Evolutionary conservation across 1,284 basidiomycete genomes (phyloP).

Genomic region (Austroboletus niveus): DNA sequence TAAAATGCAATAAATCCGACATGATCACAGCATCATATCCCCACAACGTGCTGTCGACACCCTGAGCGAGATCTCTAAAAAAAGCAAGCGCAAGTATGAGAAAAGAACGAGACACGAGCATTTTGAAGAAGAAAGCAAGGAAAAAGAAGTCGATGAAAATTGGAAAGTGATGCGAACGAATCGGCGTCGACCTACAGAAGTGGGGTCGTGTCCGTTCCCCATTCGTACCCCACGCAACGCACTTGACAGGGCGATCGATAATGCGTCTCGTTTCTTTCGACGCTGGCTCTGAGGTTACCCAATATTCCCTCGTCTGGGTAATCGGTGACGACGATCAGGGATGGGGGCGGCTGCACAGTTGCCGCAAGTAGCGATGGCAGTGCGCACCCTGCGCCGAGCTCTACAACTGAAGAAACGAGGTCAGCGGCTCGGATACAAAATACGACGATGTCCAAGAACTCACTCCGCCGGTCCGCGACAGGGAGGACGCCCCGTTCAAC

Average conservation of each 20-base stretch:
- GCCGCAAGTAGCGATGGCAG: constrained; percentile 62
- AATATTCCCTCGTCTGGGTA: constrained; percentile 64
- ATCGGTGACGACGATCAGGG: constrained; percentile 59
- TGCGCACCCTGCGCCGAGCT: constrained; percentile 65
- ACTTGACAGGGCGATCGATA: constrained; percentile 43
- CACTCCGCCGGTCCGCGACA: constrained; percentile 18
- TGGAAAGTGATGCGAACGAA: not conserved
- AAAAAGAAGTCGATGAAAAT: not conserved
- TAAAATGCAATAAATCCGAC: constrained; percentile 70
- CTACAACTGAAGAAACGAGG: constrained; percentile 45
- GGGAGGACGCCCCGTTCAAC: constrained; percentile 54
- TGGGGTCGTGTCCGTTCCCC: constrained; percentile 46
- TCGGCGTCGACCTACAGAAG: constrained; percentile 45
- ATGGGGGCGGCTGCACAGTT: constrained; percentile 43
- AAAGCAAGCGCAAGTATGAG: not conserved
- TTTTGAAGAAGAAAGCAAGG: not conserved
- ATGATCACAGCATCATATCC: constrained; percentile 63
- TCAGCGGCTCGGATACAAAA: not conserved
- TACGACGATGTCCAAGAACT: not conserved
- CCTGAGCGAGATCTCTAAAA: constrained; percentile 15
- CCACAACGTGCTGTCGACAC: constrained; percentile 12
- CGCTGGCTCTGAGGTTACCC: constrained; percentile 52
- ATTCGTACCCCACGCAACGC: constrained; percentile 50
- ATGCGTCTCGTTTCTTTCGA: constrained; percentile 44
- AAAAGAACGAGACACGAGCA: not conserved